Base-by-base conservation (phyloP, 2,329 filamentous ascomycete species). In the Cercospora sesami region DNA sequence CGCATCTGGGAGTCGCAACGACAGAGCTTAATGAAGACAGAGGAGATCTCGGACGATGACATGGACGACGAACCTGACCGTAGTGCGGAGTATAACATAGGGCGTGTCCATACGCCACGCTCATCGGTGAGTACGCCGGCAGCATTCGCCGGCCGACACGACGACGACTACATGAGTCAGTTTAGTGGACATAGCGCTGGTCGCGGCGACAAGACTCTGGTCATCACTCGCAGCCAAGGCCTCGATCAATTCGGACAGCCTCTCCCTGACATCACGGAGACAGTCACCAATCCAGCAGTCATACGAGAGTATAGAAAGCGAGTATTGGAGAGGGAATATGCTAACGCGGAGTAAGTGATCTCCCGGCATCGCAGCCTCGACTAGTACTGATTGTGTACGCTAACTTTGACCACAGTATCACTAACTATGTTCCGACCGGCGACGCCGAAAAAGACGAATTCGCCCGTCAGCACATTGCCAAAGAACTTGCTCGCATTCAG, bases 1-100 rank as follows among this genome's bases (percentile, higher is more conserved):
- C 89, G 92, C 69, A 97, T 98, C 69, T 99, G 95, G 95, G 90
- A 93, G 69, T 89, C 91, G 72, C 94, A 98, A 79, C 92, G 91
- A 79, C 82, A 86, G 14, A 94, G 90, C 63, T 84, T 98, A 6
- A 89, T 89, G 6, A 91, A 95, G 66, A 83, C 83, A 1, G 86
- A 90, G 58, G 90, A 93, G 68, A 89, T 92, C 69, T 92, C 92
- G 33, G 92, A 95, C 72, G 83, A 87, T 8, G 90, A 93, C 59
- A 86, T 85, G 75, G 89, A 92, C 68, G 85, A 87, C 68, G 82
- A 84, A 21, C 83, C 81, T 12, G 84, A 84, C 67, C 81, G 82
- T 28, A 83, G 84, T n/a, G 77, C 79, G 21, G 77, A 75, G 23
- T 74, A 75, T 30, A 67, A 68, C 28, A 73, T 69, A 36, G 76